Evolutionary conservation across 2,329 filamentous ascomycete species (phyloP).

Genomic region (Trichoderma koningiopsis): DNA sequence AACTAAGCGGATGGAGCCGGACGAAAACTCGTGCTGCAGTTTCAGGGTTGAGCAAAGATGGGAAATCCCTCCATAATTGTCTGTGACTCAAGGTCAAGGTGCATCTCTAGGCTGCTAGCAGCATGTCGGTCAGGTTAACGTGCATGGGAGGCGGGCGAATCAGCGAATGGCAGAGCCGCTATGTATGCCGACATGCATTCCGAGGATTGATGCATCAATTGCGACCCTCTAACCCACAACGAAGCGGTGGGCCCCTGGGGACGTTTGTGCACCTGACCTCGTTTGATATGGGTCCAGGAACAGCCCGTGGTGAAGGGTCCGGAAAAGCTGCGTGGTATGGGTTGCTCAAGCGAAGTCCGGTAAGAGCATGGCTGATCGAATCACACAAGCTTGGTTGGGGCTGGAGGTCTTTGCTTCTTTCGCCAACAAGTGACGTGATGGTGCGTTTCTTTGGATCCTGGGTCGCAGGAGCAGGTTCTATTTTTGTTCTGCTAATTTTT

Average conservation of each 20-base stretch:
- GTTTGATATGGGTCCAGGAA: slow-evolving; percentile 27
- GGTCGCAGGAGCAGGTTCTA: neutral
- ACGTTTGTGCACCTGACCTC: slow-evolving; percentile 26
- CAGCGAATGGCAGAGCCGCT: slow-evolving; percentile 15
- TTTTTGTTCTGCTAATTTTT: neutral
- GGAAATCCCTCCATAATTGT: slow-evolving; percentile 7
- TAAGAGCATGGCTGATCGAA: slow-evolving; percentile 11
- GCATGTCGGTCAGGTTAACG: slow-evolving; percentile 26
- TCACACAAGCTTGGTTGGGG: neutral
- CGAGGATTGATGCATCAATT: slow-evolving; percentile 25
- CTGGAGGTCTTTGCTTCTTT: neutral
- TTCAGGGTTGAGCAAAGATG: neutral
- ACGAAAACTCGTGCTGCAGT: slow-evolving; percentile 10
- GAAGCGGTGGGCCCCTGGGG: slow-evolving; percentile 25
- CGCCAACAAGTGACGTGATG: slow-evolving; percentile 18
- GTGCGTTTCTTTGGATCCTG: slow-evolving; percentile 9
- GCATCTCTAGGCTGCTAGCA: slow-evolving; percentile 20
- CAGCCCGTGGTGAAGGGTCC: slow-evolving; percentile 6
- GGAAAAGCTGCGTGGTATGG: neutral
- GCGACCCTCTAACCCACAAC: slow-evolving; percentile 23
- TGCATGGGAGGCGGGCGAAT: slow-evolving; percentile 22
- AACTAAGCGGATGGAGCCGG: neutral
- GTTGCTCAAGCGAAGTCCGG: slow-evolving; percentile 17
- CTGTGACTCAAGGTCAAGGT: slow-evolving; percentile 26
- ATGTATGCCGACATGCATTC: slow-evolving; percentile 22